Conservation (phyloP, 352 stramenopile species). For the Phytopythium mirpurense region DNA sequence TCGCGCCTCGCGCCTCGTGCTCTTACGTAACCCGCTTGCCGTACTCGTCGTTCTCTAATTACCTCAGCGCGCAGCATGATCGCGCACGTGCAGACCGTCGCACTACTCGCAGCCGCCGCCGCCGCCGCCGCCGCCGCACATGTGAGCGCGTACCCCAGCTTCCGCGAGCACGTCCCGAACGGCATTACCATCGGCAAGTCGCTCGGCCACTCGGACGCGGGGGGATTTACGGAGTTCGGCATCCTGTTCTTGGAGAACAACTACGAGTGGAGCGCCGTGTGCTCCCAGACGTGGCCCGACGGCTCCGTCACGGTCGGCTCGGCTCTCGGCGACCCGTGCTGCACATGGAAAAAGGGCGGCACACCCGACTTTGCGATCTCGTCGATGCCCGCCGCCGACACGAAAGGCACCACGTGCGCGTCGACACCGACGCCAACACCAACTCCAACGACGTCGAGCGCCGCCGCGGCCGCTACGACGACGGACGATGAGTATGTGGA, state of each 20-base stretch:
- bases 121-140: slow-evolving; percentile 1
- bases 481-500: no score
- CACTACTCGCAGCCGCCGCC: no score
- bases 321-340: slow-evolving; percentile 29
- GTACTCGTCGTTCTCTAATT: no score
- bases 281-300: slow-evolving; percentile 31
- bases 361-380: slow-evolving; percentile 27
- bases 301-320: slow-evolving; percentile 31
- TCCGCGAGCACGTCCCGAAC: slow-evolving; percentile 35
- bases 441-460: slow-evolving; percentile 9
- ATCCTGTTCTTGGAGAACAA: slow-evolving; percentile 30
- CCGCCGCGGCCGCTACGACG: slow-evolving; percentile 6
- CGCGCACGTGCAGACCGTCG: neutral
- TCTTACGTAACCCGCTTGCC: no score
- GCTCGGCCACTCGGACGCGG: slow-evolving; percentile 30
- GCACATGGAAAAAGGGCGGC: slow-evolving; percentile 31
- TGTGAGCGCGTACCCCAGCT: slow-evolving; percentile 13
- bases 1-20: no score
- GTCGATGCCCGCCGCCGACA: slow-evolving; percentile 18
- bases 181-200: slow-evolving; percentile 22
- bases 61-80: no score
- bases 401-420: slow-evolving; percentile 26
- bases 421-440: no score
- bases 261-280: slow-evolving; percentile 31
- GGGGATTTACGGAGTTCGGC: slow-evolving; percentile 32